Percentiles rank a stretch among this genome's conserved stretches.
phyloP scores from a whole-genome alignment of 1,284 basidiomycete genomes.

The Meripilus lineatus region DNA sequence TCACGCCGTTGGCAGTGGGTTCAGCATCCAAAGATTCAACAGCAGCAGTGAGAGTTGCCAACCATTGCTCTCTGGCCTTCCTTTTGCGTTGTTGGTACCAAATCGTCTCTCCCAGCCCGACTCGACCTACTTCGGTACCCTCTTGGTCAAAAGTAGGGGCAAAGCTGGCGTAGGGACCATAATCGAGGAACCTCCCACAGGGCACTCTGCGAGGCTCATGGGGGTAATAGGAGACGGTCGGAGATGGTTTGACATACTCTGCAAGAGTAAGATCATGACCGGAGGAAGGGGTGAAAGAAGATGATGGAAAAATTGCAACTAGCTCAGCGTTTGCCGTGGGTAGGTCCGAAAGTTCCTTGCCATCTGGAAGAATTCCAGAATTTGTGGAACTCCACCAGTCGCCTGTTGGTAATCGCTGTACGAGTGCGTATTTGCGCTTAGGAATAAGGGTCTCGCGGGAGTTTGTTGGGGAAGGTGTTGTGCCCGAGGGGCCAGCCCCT shows the following conservation, averaged over 20 bases:
- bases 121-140: constrained; percentile 57
- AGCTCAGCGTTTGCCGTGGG: constrained; percentile 67
- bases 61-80: constrained; percentile 16
- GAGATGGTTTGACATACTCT: constrained; percentile 23
- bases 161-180: constrained; percentile 69
- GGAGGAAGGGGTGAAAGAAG: constrained; percentile 41
- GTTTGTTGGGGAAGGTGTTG: constrained; percentile 19
- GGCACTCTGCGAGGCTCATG: constrained; percentile 47
- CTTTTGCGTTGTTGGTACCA: constrained; percentile 31
- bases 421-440: constrained; percentile 60
- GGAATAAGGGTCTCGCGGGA: constrained; percentile 17
- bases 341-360: constrained; percentile 43
- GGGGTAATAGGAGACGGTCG: constrained; percentile 30
- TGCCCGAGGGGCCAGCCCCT: constrained; percentile 23
- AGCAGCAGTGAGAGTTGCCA: constrained; percentile 22
- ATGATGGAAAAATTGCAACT: constrained; percentile 63
- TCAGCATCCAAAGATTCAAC: constrained; percentile 10
- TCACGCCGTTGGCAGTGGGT: constrained; percentile 3
- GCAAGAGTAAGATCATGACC: constrained; percentile 31
- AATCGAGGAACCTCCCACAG: constrained; percentile 67
- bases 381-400: constrained; percentile 76
- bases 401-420: constrained; percentile 69
- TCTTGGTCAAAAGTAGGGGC: constrained; percentile 74
- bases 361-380: constrained; percentile 37
- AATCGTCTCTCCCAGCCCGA: constrained; percentile 53